Percentiles rank a stretch among this genome's conserved stretches.
phyloP scores from a whole-genome alignment of 2,329 filamentous ascomycete genomes.

The Ambrosiella cleistominuta region DNA sequence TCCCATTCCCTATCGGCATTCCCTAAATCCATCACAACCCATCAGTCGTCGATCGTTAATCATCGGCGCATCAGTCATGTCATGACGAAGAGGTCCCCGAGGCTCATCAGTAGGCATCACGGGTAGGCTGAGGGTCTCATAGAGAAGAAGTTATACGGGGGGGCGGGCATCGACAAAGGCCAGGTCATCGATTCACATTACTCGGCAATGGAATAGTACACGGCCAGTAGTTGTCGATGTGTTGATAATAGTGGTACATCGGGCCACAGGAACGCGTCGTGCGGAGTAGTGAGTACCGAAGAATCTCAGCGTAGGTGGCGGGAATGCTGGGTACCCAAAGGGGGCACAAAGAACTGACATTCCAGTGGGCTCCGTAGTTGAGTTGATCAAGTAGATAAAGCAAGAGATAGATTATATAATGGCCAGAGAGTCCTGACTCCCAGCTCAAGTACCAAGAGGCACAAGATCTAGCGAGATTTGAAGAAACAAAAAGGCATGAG shows the following conservation, averaged over 20 bases:
- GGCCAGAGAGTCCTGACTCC: background rate
- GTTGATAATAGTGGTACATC: background rate
- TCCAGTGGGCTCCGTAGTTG: background rate
- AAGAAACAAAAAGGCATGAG: background rate
- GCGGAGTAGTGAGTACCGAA: too few species aligned
- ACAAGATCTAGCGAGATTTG: background rate
- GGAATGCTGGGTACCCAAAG: background rate
- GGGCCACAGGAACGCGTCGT: too few species aligned
- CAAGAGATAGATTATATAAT: background rate
- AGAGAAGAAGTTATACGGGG: background rate
- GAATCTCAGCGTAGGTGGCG: too few species aligned
- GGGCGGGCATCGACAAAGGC: too few species aligned
- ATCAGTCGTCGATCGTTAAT: slow-evolving; percentile 2
- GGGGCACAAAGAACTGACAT: background rate
- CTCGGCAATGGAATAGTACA: too few species aligned
- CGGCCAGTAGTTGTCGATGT: background rate
- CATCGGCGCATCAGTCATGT: background rate
- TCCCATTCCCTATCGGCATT: background rate
- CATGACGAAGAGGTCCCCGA: background rate
- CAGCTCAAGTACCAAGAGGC: background rate
- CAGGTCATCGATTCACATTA: too few species aligned
- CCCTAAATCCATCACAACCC: background rate
- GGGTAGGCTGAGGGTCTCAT: background rate
- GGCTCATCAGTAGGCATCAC: background rate
- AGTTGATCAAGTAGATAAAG: background rate